Percentiles rank a stretch among this genome's conserved stretches.
Conservation (phyloP, 2,329 filamentous ascomycete species). For the Colletotrichum sp. region DNA sequence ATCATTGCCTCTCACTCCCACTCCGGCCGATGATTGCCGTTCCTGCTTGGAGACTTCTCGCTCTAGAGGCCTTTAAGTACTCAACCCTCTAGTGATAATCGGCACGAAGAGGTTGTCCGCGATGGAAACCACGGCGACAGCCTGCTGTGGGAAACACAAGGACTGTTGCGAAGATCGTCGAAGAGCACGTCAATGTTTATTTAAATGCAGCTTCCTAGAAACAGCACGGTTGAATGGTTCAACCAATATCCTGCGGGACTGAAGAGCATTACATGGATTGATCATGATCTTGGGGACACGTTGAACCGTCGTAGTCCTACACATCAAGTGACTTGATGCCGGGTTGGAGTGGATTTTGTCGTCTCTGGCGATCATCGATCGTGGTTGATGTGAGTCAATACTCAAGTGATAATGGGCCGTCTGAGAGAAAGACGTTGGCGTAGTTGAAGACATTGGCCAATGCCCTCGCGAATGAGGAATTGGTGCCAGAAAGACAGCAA, state of each 20-base stretch:
- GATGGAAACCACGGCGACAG: background rate
- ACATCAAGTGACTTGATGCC: background rate
- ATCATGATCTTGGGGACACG: background rate
- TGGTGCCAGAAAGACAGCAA: no score
- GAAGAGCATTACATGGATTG: background rate
- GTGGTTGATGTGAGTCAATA: background rate
- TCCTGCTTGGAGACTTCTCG: no score
- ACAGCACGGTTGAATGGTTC: background rate
- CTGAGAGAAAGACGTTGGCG: background rate
- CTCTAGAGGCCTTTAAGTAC: background rate
- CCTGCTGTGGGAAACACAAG: background rate
- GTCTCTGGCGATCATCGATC: background rate
- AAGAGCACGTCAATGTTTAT: background rate
- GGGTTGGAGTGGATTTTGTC: background rate
- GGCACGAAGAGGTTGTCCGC: rapidly evolving
- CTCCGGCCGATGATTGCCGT: no score
- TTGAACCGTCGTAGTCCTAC: background rate
- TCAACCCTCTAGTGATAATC: background rate
- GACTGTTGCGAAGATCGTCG: background rate
- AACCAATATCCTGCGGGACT: no score
- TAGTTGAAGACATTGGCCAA: no score
- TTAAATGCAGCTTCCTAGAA: background rate
- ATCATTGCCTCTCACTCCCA: no score
- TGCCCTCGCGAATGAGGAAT: no score
- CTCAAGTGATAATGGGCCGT: no score